Conservation (phyloP, 2,329 filamentous ascomycete species). For the Dactylella cylindrospora region DNA sequence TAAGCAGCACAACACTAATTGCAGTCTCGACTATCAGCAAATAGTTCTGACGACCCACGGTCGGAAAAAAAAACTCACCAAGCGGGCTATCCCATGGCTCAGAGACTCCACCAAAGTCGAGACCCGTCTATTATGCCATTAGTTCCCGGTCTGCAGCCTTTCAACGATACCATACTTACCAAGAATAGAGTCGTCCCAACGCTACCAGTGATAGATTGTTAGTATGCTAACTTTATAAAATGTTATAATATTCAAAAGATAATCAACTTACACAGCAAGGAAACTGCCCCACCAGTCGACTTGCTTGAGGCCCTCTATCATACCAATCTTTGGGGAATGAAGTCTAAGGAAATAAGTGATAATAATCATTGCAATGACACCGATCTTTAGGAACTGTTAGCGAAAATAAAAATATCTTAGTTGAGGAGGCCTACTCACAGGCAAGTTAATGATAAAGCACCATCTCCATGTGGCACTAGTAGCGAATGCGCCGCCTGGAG, state of each 20-base stretch:
- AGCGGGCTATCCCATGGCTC: constrained; percentile 64
- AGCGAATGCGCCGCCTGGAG: constrained; percentile 65
- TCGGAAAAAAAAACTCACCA: not conserved
- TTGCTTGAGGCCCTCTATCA: constrained; percentile 63
- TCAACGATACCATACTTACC: not conserved
- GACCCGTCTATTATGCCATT: constrained; percentile 52
- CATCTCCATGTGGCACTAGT: constrained; percentile 66
- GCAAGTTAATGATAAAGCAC: constrained; percentile 69
- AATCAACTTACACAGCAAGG: constrained; percentile 44
- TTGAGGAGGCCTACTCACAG: constrained; percentile 51
- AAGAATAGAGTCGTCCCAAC: constrained; percentile 35
- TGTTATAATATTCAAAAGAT: too few species aligned
- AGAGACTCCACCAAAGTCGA: constrained; percentile 68
- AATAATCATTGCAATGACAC: constrained; percentile 46
- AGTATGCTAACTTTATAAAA: too few species aligned
- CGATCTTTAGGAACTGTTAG: constrained; percentile 30
- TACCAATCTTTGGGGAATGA: constrained; percentile 66
- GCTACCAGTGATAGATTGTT: constrained; percentile 3
- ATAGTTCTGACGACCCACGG: too few species aligned
- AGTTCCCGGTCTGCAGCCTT: not conserved
- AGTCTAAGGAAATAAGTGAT: constrained; percentile 64
- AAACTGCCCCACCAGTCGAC: constrained; percentile 58
- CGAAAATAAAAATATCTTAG: constrained; percentile 44
- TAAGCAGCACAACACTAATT: constrained; percentile 64
- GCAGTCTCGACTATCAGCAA: not conserved